Evolutionary conservation across 176 grass and related monocot species (phyloP).

Genomic region (Oropetium thomaeum): DNA sequence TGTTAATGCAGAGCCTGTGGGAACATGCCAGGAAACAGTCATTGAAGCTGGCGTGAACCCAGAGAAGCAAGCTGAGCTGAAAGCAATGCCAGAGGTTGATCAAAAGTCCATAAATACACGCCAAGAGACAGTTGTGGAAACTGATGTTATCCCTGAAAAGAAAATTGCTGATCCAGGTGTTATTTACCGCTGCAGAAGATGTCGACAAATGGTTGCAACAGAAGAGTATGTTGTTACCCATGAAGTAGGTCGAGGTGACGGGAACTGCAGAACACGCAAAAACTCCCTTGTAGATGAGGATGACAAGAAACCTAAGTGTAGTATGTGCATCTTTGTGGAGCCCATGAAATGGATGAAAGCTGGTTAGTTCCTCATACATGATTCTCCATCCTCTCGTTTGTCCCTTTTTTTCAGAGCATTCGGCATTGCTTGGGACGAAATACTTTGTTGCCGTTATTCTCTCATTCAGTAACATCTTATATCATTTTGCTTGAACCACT

Average conservation of each 20-base stretch:
- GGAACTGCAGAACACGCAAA: conserved; percentile 49
- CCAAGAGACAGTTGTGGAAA: conserved; percentile 25
- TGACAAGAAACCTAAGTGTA: conserved; percentile 55
- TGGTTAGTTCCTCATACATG: conserved; percentile 31
- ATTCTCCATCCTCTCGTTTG: not conserved
- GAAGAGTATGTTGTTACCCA: conserved; percentile 64
- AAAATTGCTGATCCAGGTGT: conserved; percentile 36
- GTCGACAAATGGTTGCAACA: conserved; percentile 71
- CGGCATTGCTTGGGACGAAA: not conserved
- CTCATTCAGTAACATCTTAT: not conserved
- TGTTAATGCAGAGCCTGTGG: conserved; percentile 4
- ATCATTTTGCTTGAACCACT: not conserved
- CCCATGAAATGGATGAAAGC: conserved; percentile 94
- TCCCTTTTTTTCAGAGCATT: not conserved
- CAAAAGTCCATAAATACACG: not conserved
- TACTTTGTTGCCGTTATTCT: not conserved
- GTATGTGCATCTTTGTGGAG: conserved; percentile 65
- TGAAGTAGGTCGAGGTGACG: conserved; percentile 55
- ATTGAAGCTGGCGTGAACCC: conserved; percentile 26
- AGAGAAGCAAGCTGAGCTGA: conserved; percentile 23
- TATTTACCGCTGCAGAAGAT: conserved; percentile 76
- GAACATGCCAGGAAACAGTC: conserved; percentile 13
- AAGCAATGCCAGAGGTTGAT: not conserved
- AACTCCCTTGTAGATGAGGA: conserved; percentile 19
- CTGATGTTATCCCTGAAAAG: conserved; percentile 22